Base-by-base conservation (phyloP, 1,284 basidiomycete species). In the Marasmius fiardii region DNA sequence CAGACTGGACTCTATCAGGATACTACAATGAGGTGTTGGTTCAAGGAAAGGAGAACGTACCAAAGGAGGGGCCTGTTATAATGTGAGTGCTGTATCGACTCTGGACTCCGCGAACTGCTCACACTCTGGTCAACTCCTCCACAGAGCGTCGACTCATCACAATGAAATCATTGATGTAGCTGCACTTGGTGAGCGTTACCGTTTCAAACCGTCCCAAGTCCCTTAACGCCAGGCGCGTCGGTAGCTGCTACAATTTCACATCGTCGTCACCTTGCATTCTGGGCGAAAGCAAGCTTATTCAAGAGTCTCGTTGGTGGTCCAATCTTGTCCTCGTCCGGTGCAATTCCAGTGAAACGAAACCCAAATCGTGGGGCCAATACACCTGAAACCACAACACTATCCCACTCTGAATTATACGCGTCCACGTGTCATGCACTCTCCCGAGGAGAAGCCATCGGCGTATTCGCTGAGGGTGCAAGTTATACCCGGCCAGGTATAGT, bases 391-490 rank as follows among this genome's bases (percentile, higher is more conserved):
- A 24, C 18, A 26, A 47, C 10, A 8, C 20, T 24, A 67, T 76
- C 80, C 62, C 84, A 88, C 53, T 75, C 82, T 21, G 73, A 73
- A 12, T 68, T 92, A 14, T 91, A 91, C 71, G 70, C 71, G 1
- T 78, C 82, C 1, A 87, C 88, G 0, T 86, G 85, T 45, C 76
- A 81, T 61, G 83, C 82, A 0, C 74, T 91, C 28, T 78, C 80
- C 14, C 65, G 66, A 3, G 80, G 79, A 6, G 78, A 84, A 55
- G 82, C 82, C 7, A 79, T 93, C 16, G 88, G 85, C 1, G 79
- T 93, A 6, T 93, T 93, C 64, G 88, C 89, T 0, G 90, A 93
- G 63, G 90, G 89, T 10, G 78, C 77, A 39, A 78, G 75, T 56
- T 80, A 80, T 58, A 90, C 88, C 0, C 80, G 86, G 58, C 85